A percentile compares a stretch with the other conserved stretches of the same genome.
Evolutionary conservation across 116 monocot species (phyloP).

Genomic region (Dioscorea cayenensis): DNA sequence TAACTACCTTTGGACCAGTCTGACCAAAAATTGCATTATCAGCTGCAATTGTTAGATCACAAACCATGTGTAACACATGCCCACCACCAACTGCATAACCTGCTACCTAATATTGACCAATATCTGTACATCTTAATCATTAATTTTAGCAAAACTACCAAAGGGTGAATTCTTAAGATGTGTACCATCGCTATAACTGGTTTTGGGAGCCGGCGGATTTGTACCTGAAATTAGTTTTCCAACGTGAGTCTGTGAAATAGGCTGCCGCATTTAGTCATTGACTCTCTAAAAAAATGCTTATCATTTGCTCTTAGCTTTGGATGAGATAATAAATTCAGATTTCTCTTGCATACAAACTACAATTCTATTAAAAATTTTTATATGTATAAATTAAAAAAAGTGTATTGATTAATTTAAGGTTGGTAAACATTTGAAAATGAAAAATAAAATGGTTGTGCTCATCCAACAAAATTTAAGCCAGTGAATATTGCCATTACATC

Average conservation of each 20-base stretch:
- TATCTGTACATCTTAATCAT: neutral
- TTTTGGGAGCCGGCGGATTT: slow-evolving; percentile 89
- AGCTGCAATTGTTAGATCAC: slow-evolving; percentile 93
- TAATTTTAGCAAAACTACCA: neutral
- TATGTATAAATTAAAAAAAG: no score
- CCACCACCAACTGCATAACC: slow-evolving; percentile 97
- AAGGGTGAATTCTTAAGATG: neutral
- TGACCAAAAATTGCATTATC: slow-evolving; percentile 98
- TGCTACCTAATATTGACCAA: slow-evolving; percentile 51
- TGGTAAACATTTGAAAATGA: no score
- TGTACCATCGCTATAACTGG: slow-evolving; percentile 97
- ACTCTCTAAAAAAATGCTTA: neutral
- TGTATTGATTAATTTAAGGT: no score
- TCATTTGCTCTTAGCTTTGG: neutral
- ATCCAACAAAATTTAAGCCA: no score
- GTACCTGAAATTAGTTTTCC: slow-evolving; percentile 44
- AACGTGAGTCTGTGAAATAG: neutral
- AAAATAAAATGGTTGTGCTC: no score
- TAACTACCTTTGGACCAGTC: slow-evolving; percentile 87
- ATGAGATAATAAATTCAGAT: neutral
- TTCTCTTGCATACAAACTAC: neutral
- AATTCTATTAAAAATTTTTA: neutral
- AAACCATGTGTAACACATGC: slow-evolving; percentile 81
- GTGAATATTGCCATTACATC: no score
- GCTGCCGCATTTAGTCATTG: neutral